Evolutionary conservation across 2,329 filamentous ascomycete species (phyloP).

Genomic region (Karstenula rhodostoma): DNA sequence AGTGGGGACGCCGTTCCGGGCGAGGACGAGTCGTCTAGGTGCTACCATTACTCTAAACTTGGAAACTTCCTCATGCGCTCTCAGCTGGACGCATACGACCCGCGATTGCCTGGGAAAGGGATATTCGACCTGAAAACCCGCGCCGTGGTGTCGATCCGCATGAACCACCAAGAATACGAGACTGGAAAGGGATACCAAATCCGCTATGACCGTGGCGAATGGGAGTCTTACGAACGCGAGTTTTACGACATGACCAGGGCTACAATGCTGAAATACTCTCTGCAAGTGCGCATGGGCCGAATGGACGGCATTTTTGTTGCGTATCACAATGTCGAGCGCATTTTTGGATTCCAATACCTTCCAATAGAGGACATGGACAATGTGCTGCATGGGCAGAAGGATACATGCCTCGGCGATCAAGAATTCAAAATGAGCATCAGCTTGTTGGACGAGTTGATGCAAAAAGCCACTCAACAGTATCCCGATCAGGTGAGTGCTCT

Average conservation of each 20-base stretch:
- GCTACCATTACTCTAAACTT: slow-evolving; percentile 86
- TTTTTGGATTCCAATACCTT: slow-evolving; percentile 98
- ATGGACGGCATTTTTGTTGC: slow-evolving; percentile 99
- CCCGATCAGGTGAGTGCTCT: slow-evolving; percentile 64
- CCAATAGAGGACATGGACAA: slow-evolving; percentile 85
- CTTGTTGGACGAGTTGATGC: slow-evolving; percentile 79
- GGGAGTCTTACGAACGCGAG: slow-evolving; percentile 92
- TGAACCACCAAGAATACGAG: slow-evolving; percentile 78
- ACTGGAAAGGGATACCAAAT: slow-evolving; percentile 89
- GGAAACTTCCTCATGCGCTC: slow-evolving; percentile 94
- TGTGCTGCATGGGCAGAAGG: slow-evolving; percentile 80
- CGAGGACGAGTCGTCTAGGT: slow-evolving; percentile 63
- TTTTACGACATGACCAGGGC: slow-evolving; percentile 96
- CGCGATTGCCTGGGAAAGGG: slow-evolving; percentile 84
- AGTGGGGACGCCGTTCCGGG: slow-evolving; percentile 70
- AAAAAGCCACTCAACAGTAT: slow-evolving; percentile 77
- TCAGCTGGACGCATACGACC: slow-evolving; percentile 89
- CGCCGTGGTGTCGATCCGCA: slow-evolving; percentile 89
- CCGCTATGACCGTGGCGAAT: slow-evolving; percentile 75
- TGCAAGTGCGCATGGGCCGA: slow-evolving; percentile 94
- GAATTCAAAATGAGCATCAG: slow-evolving; percentile 86
- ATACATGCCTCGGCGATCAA: slow-evolving; percentile 74
- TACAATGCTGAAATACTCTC: slow-evolving; percentile 94
- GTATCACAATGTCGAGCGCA: slow-evolving; percentile 91
- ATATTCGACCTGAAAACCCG: slow-evolving; percentile 98